Conservation (phyloP, 345 rosid genomes). For the Acer saccharum region DNA sequence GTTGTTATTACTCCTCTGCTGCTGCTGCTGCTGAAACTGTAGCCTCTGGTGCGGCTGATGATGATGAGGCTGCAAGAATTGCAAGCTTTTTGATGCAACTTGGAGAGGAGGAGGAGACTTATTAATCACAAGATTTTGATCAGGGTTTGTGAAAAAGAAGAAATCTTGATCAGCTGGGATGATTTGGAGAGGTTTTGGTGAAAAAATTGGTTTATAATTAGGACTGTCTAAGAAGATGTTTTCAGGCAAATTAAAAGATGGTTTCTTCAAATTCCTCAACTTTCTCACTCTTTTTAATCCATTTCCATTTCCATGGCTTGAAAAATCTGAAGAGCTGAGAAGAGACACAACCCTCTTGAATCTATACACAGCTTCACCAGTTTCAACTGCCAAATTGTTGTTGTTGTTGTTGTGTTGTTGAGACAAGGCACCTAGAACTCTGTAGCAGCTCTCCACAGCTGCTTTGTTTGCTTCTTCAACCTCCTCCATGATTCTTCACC, state of each 20-base stretch:
- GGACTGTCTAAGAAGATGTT: constrained; percentile 62
- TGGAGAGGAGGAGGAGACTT: constrained; percentile 37
- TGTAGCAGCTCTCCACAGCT: constrained; percentile 58
- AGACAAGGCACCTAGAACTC: constrained; percentile 51
- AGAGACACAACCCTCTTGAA: constrained; percentile 64
- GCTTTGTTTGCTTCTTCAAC: constrained; percentile 53
- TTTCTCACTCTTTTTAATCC: constrained; percentile 39
- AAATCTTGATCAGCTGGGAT: constrained; percentile 36
- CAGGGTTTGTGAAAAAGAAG: constrained; percentile 22
- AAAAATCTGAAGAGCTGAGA: constrained; percentile 29
- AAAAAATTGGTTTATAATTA: constrained; percentile 41
- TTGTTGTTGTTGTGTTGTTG: constrained; percentile 34
- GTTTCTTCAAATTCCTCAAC: constrained; percentile 40
- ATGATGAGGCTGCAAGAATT: constrained; percentile 43
- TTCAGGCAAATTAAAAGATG: constrained; percentile 48
- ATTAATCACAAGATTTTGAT: constrained; percentile 14
- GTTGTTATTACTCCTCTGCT: constrained; percentile 31
- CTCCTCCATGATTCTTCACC: constrained; percentile 40
- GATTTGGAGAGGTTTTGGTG: constrained; percentile 68
- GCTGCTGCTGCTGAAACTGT: constrained; percentile 45
- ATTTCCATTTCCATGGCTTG: constrained; percentile 35
- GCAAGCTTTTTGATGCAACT: constrained; percentile 34
- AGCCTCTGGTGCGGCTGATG: constrained; percentile 49
- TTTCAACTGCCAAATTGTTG: constrained; percentile 42
- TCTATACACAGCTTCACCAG: constrained; percentile 55